phyloP scores from a whole-genome alignment of 306 rosid species.

The Hippophae rhamnoides region DNA sequence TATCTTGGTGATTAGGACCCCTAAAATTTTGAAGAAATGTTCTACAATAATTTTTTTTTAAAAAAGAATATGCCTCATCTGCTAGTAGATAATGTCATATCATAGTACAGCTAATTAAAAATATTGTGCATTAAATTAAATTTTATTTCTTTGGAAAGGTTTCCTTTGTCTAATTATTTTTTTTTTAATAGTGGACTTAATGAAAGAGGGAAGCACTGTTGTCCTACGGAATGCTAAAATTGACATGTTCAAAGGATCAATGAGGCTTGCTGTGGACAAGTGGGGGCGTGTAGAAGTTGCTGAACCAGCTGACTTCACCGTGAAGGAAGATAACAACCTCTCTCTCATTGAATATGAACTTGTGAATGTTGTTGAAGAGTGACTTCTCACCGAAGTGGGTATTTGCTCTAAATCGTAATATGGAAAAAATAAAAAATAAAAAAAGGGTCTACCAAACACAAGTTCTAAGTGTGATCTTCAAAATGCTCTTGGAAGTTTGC shows the following conservation, averaged over 20 bases:
- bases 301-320: conserved; percentile 31
- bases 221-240: conserved; percentile 33
- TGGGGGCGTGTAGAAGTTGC: conserved; percentile 41
- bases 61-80: too few relatives aligned
- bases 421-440: conserved; percentile 50
- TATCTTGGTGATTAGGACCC: neutral
- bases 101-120: too few relatives aligned
- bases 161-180: neutral
- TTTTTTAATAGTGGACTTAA: conserved; percentile 21
- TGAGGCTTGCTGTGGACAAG: conserved; percentile 43
- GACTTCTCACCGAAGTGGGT: conserved; percentile 16
- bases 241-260: conserved; percentile 39
- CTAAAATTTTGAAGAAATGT: too few relatives aligned
- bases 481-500: conserved; percentile 27
- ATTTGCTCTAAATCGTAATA: conserved; percentile 28
- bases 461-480: conserved; percentile 28
- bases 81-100: too few relatives aligned
- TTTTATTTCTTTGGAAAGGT: neutral
- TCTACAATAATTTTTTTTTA: too few relatives aligned
- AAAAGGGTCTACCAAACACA: conserved; percentile 36
- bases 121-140: neutral
- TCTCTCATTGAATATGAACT: conserved; percentile 36
- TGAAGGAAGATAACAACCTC: conserved; percentile 40
- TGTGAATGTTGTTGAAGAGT: conserved; percentile 35
- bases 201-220: conserved; percentile 32